Evolutionary conservation across 768 basidiomycete species (phyloP).

Genomic region (Lepiota brunneoincarnata): DNA sequence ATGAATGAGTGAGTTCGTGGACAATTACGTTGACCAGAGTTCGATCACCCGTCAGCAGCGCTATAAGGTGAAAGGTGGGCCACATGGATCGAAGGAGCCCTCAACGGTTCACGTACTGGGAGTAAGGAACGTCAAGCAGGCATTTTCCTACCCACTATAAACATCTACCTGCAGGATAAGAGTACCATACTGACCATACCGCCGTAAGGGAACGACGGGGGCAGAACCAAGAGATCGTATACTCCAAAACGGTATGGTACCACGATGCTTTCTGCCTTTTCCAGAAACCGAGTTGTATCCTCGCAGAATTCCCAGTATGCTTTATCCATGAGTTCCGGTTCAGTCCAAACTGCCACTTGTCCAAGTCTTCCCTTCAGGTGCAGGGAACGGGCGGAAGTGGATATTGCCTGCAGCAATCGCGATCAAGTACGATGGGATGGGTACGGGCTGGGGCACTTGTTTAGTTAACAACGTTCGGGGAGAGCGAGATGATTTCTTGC

Average conservation of each 20-base stretch:
- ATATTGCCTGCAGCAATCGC: constrained; percentile 89
- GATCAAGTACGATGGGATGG: constrained; percentile 90
- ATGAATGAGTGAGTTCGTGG: constrained; percentile 84
- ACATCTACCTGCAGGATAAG: background rate
- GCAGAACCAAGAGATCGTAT: constrained; percentile 87
- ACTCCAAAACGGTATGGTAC: constrained; percentile 81
- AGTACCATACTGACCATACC: constrained; percentile 59
- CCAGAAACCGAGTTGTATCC: constrained; percentile 78
- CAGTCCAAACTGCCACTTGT: constrained; percentile 87
- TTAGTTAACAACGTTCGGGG: background rate
- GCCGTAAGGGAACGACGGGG: constrained; percentile 91
- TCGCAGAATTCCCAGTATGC: constrained; percentile 87
- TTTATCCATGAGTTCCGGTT: constrained; percentile 76
- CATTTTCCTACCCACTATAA: constrained; percentile 64
- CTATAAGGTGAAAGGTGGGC: constrained; percentile 27
- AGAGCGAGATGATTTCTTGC: constrained; percentile 36
- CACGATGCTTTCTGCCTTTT: constrained; percentile 71
- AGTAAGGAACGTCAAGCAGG: constrained; percentile 84
- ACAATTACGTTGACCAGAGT: constrained; percentile 86
- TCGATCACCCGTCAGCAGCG: constrained; percentile 84
- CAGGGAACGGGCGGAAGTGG: constrained; percentile 63
- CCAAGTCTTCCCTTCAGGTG: constrained; percentile 67
- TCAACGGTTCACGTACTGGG: constrained; percentile 54
- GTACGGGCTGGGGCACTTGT: constrained; percentile 54
- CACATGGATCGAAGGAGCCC: too few relatives aligned